A percentile compares a stretch with the other conserved stretches of the same genome.
phyloP scores from a whole-genome alignment of 148 eudicot genomes.

The Suaeda aralocaspica region DNA sequence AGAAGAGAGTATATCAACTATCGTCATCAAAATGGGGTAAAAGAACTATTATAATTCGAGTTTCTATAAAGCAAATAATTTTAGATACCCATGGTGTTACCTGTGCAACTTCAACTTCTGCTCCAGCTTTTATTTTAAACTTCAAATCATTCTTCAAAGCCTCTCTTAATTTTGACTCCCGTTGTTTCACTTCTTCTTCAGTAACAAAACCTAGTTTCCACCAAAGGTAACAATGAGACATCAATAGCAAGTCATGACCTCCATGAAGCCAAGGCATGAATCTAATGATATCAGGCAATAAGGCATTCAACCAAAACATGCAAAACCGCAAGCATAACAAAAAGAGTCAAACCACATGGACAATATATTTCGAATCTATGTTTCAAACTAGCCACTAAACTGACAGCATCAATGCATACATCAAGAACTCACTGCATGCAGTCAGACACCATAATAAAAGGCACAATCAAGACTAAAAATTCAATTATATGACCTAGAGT shows the following conservation, averaged over 20 bases:
- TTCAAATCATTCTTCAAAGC: constrained; percentile 54
- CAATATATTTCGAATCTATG: neutral
- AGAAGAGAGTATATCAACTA: neutral
- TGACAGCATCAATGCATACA: neutral
- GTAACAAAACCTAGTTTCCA: constrained; percentile 67
- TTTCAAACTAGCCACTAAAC: too few species aligned
- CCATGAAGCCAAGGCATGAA: neutral
- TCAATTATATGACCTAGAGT: too few species aligned
- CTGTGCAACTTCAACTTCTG: constrained; percentile 81
- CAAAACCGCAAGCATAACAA: neutral
- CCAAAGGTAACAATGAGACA: neutral
- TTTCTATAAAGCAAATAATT: neutral
- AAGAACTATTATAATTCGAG: neutral
- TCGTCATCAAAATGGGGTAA: too few species aligned
- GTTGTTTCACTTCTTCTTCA: constrained; percentile 68
- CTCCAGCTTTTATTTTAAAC: constrained; percentile 58
- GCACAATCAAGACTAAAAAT: too few species aligned
- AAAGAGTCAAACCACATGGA: neutral
- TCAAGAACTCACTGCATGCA: neutral
- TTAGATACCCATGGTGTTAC: constrained; percentile 29
- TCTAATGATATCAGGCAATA: constrained; percentile 4
- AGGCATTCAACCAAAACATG: neutral
- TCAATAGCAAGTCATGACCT: neutral
- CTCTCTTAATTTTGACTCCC: constrained; percentile 55
- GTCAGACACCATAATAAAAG: too few species aligned